A percentile compares a stretch with the other conserved stretches of the same genome.
phyloP scores from a whole-genome alignment of 139 green algal species.

The Trebouxia sp. region DNA sequence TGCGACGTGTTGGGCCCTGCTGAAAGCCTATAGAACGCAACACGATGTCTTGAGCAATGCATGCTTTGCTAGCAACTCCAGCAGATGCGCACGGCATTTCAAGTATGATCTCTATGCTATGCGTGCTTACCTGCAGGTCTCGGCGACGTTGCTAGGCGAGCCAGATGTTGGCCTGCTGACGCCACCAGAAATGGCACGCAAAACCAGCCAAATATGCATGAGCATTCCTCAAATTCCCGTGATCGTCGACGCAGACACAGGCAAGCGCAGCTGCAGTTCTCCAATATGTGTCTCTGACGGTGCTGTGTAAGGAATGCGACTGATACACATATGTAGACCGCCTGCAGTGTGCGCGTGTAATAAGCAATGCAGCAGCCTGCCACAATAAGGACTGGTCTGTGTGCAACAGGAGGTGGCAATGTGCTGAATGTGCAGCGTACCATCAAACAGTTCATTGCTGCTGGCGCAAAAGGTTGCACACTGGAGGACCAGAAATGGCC shows the following conservation, averaged over 20 bases:
- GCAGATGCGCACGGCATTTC: no score
- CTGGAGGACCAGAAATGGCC: conserved; percentile 83
- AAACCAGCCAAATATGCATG: conserved; percentile 60
- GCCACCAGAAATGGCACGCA: conserved; percentile 72
- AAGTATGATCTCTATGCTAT: no score
- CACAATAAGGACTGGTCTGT: background rate
- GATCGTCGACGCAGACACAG: conserved; percentile 80
- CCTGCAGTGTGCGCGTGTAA: background rate
- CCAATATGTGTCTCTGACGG: background rate
- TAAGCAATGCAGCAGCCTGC: background rate
- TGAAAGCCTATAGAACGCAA: no score
- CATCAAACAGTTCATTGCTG: conserved; percentile 75
- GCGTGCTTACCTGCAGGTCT: conserved; percentile 37
- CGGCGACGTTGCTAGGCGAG: conserved; percentile 71
- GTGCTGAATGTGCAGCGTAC: conserved; percentile 86
- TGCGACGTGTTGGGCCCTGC: no score
- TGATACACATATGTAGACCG: no score
- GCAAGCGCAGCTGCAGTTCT: background rate
- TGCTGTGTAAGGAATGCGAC: background rate
- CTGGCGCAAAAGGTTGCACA: conserved; percentile 73
- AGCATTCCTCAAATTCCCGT: conserved; percentile 59
- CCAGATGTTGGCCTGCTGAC: conserved; percentile 79
- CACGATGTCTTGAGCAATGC: no score
- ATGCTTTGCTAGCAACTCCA: no score
- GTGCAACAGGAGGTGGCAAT: conserved; percentile 63